A percentile compares a stretch with the other conserved stretches of the same genome.
These are phyloP conservation scores for Hypoxylon intermedium DNA, from an alignment of 495 filamentous ascomycete genomes.

Conservation along the genomic window DNA sequence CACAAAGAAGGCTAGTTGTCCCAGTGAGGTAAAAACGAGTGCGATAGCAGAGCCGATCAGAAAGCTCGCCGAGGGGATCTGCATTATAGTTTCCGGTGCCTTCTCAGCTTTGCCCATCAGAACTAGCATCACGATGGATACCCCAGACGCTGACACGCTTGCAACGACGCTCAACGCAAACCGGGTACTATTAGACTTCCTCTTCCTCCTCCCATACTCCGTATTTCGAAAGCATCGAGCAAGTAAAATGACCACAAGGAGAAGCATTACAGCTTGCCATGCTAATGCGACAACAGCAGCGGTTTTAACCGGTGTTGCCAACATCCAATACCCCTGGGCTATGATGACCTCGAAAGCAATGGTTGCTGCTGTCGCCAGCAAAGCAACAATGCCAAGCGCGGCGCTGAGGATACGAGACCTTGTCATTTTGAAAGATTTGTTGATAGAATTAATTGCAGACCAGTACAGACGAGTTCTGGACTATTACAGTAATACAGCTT, in stretches of 20 bases:
- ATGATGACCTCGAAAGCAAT: conserved; percentile 51
- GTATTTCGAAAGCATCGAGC: conserved; percentile 34
- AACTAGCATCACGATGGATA: conserved; percentile 49
- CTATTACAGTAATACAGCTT: conserved; percentile 1
- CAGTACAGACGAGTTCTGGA: conserved; percentile 6
- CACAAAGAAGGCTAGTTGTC: conserved; percentile 51
- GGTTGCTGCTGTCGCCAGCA: conserved; percentile 50
- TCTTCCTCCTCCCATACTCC: conserved; percentile 30
- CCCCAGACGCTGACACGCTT: conserved; percentile 48
- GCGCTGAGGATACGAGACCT: conserved; percentile 43
- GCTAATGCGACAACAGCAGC: conserved; percentile 47
- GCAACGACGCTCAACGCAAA: conserved; percentile 46
- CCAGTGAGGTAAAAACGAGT: conserved; percentile 50
- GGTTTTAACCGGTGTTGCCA: conserved; percentile 40
- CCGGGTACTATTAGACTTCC: conserved; percentile 41
- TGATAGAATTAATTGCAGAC: conserved; percentile 12
- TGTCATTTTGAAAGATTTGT: conserved; percentile 40
- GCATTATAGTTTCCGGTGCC: conserved; percentile 42
- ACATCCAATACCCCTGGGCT: conserved; percentile 43
- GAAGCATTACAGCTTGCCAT: conserved; percentile 45
- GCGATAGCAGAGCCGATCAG: conserved; percentile 49
- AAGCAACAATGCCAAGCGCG: conserved; percentile 47
- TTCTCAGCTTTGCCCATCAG: conserved; percentile 44
- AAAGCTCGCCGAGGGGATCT: conserved; percentile 39
- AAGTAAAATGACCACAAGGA: conserved; percentile 39